Conservation (phyloP, 352 stramenopile genomes). For the Elongisporangium anandrum region DNA sequence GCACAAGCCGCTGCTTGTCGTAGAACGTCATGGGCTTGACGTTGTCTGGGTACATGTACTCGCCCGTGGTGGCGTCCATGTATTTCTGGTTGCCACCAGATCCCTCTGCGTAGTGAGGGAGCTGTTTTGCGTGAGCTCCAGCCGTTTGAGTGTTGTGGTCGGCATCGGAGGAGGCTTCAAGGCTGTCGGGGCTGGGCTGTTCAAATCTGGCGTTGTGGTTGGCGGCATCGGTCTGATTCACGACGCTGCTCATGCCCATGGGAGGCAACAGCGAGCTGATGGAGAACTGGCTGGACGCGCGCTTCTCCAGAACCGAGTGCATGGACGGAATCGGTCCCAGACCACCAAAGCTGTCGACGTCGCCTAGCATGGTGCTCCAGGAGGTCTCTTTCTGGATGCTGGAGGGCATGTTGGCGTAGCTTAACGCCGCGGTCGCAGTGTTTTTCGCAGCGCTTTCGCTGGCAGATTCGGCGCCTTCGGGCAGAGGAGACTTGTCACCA, state of each 20-base stretch:
- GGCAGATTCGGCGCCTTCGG: conserved; percentile 4
- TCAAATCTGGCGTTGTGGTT: conserved; percentile 8
- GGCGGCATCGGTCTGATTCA: conserved; percentile 7
- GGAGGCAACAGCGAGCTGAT: conserved; percentile 68
- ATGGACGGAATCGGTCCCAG: conserved; percentile 69
- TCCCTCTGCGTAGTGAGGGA: conserved; percentile 35
- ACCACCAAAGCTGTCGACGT: conserved; percentile 59
- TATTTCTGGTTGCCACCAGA: conserved; percentile 71
- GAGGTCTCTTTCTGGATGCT: conserved; percentile 69
- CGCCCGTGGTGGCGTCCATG: conserved; percentile 52
- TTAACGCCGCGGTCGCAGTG: conserved; percentile 2
- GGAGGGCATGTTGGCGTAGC: conserved; percentile 44
- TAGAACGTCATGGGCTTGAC: conserved; percentile 83
- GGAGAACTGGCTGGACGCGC: conserved; percentile 70
- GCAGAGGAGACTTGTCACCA: conserved; percentile 6
- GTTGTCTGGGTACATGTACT: conserved; percentile 85
- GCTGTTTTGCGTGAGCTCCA: conserved; percentile 8
- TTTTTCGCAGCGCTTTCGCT: conserved; percentile 10
- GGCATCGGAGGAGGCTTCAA: conserved; percentile 13
- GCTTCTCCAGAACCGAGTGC: conserved; percentile 65
- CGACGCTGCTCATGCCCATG: conserved; percentile 2
- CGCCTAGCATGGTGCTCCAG: conserved; percentile 62
- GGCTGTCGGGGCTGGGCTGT: conserved; percentile 8
- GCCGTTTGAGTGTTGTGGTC: conserved; percentile 22
- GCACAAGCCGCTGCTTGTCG: conserved; percentile 79